phyloP scores from a whole-genome alignment of 2,329 filamentous ascomycete species.

The Fusarium veterinarium region DNA sequence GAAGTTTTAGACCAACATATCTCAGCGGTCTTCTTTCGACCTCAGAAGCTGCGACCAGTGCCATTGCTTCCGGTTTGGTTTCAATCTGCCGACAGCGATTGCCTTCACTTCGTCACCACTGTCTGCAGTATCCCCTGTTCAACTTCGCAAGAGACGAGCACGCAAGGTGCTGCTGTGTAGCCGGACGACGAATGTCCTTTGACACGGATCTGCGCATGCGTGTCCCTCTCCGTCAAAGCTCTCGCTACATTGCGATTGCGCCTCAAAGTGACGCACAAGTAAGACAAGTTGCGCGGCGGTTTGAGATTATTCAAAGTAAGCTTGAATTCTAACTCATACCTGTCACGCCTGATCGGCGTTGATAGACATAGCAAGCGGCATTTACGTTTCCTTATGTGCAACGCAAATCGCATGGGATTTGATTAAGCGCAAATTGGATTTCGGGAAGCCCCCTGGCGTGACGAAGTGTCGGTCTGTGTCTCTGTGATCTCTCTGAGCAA shows the following conservation, averaged over 20 bases:
- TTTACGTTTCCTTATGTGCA: conserved; percentile 25
- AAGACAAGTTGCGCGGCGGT: conserved; percentile 44
- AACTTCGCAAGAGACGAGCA: conserved; percentile 13
- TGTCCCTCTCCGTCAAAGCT: background rate
- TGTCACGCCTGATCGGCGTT: conserved; percentile 31
- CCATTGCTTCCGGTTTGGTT: conserved; percentile 2
- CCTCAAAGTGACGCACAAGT: conserved; percentile 28
- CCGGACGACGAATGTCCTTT: conserved; percentile 9
- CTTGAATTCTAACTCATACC: conserved; percentile 43
- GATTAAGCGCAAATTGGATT: conserved; percentile 24
- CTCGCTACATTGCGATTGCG: conserved; percentile 15
- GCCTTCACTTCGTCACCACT: conserved; percentile 13
- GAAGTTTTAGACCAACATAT: background rate
- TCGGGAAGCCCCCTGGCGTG: conserved; percentile 16
- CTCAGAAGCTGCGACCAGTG: background rate
- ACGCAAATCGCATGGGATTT: conserved; percentile 27
- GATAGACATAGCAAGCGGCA: conserved; percentile 33
- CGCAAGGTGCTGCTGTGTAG: conserved; percentile 22
- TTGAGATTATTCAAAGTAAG: conserved; percentile 46
- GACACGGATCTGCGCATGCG: conserved; percentile 18
- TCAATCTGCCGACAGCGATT: conserved; percentile 8
- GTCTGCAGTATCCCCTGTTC: background rate
- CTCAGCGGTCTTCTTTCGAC: background rate
- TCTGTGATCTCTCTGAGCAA: background rate
- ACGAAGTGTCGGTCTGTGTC: conserved; percentile 30